Percentiles rank a stretch among this genome's conserved stretches.
Conservation (phyloP, 2,329 filamentous ascomycete species). For the Monilinia fructigena region DNA sequence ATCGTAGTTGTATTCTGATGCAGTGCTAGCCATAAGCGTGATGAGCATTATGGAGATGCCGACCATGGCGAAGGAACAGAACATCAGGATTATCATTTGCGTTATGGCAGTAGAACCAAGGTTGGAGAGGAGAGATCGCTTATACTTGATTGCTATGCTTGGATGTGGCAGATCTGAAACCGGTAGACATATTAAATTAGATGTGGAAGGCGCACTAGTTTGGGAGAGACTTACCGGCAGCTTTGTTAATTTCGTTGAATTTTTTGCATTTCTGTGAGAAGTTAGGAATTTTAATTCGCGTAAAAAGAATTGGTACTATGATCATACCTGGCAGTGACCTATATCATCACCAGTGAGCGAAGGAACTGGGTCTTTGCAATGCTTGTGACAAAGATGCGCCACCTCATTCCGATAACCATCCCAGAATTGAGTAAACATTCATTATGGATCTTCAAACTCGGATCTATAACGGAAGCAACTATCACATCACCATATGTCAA, state of each 20-base stretch:
- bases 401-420: slow-evolving; percentile 30
- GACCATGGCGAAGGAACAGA: slow-evolving; percentile 27
- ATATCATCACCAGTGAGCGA: slow-evolving; percentile 29
- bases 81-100: slow-evolving; percentile 31
- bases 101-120: slow-evolving; percentile 29
- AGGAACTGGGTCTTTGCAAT: slow-evolving; percentile 29
- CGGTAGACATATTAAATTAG: neutral
- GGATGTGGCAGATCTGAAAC: slow-evolving; percentile 29
- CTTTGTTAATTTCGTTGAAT: slow-evolving; percentile 30
- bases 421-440: slow-evolving; percentile 33
- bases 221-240: slow-evolving; percentile 19
- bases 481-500: slow-evolving; percentile 33
- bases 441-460: slow-evolving; percentile 31
- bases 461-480: slow-evolving; percentile 31
- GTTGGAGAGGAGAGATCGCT: slow-evolving; percentile 30
- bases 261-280: slow-evolving; percentile 28
- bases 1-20: neutral
- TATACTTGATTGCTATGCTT: slow-evolving; percentile 34
- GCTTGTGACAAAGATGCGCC: slow-evolving; percentile 31
- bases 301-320: neutral
- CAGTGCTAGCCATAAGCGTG: slow-evolving; percentile 15
- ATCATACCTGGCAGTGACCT: slow-evolving; percentile 28
- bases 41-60: slow-evolving; percentile 26
- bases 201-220: neutral
- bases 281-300: neutral